Evolutionary conservation across 331 rosid genomes (phyloP), one percentile per base, ranked within the genome.

Genomic region (Quercus tomentella): DNA sequence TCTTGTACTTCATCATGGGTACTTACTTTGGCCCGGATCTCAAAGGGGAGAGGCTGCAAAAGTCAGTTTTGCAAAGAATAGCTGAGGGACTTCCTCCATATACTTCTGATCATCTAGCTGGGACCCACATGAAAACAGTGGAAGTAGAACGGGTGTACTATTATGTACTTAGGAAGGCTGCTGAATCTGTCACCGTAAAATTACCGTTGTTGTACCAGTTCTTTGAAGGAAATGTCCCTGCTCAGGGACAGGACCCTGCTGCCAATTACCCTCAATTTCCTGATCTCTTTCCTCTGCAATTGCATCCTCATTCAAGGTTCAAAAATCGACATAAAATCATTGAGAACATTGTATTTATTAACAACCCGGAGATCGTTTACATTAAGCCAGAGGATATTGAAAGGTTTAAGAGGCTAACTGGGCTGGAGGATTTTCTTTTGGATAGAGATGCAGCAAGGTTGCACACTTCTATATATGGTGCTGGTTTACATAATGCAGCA

Each of bases 371-470:
- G 68, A 31, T 1, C 33, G 23, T 5, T 51, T 83, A 57, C 67
- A 71, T 84, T 28, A 85, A 56, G 58, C 68, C 56, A 23, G 89
- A 84, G 78, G 97, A 91, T 73, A 11, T 89, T 68, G 91, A 89
- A 62, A 87, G 92, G 85, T 93, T 91, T 80, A 90, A 86, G 89
- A 87, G 88, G 86, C 88, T 91, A 55, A 86, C 91, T 65, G 88
- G 97, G 16, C 70, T 91, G 45, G 75, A 86, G 75, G 93, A 77
- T 76, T 77, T 93, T 66, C 49, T 81, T 69, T 75, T 89, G 75
- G 88, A 86, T 71, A 78, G 70, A 57, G 88, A 90, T 66, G 85
- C 81, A 58, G 82, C 82, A 21, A 85, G 80, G 51, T 77, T 84
- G 77, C 79, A 21, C 67, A 14, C 71, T 82, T 54, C 56, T 55